These are phyloP conservation scores for Funneliformis caledonium DNA, from an alignment of 371 early-diverging fungal genomes.

Conservation along the genomic window DNA sequence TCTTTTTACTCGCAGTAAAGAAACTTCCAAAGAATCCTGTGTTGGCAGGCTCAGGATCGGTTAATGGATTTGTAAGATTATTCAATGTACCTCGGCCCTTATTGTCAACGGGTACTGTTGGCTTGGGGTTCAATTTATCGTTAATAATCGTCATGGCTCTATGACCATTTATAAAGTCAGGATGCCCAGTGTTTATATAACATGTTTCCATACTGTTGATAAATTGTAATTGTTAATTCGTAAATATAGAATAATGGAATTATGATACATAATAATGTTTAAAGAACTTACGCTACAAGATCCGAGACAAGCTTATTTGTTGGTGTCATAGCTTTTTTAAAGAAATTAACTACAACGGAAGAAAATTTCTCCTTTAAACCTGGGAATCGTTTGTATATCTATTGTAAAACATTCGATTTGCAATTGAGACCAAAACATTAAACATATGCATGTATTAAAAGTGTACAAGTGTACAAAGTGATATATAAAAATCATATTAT, in stretches of 20 bases:
- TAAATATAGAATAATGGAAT: background rate
- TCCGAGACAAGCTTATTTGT: constrained; percentile 95
- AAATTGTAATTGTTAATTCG: background rate
- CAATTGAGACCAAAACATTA: background rate
- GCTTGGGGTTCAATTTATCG: constrained; percentile 77
- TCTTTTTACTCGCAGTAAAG: constrained; percentile 80
- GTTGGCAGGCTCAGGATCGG: constrained; percentile 51
- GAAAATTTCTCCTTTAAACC: constrained; percentile 89
- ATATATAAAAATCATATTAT: background rate
- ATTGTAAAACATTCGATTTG: background rate
- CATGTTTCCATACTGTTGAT: constrained; percentile 81
- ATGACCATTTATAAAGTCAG: constrained; percentile 97
- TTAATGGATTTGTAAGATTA: constrained; percentile 52
- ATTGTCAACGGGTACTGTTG: constrained; percentile 53
- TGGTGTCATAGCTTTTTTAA: constrained; percentile 85
- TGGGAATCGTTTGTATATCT: constrained; percentile 95
- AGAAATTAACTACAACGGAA: constrained; percentile 87
- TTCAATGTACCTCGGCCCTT: constrained; percentile 52
- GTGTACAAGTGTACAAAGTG: background rate
- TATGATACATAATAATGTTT: constrained; percentile 26
- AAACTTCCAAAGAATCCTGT: constrained; percentile 96
- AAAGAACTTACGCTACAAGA: constrained; percentile 71
- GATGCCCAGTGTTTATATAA: constrained; percentile 99
- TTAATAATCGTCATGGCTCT: constrained; percentile 92
- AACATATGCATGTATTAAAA: background rate